phyloP scores from a whole-genome alignment of 169 alveolate genomes.

The Eimeria necatrix region DNA sequence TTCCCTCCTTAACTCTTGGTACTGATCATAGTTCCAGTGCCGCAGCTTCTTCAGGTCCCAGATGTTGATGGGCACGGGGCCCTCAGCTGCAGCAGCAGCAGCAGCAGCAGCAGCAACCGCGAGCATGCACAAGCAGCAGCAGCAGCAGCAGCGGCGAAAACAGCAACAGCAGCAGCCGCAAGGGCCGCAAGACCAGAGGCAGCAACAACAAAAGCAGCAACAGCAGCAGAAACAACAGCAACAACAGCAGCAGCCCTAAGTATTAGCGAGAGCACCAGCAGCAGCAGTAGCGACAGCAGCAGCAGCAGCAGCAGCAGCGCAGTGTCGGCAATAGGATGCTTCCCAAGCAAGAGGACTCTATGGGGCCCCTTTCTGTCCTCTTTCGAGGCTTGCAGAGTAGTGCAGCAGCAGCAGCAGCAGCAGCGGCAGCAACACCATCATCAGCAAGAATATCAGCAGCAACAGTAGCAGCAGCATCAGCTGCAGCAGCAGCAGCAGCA shows the following conservation, averaged over 20 bases:
- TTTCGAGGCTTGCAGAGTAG: no score
- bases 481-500: neutral
- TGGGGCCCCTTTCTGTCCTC: no score
- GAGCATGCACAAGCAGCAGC: no score
- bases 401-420: neutral
- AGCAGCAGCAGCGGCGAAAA: no score
- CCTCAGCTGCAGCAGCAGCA: conserved; percentile 52
- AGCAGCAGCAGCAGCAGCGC: neutral
- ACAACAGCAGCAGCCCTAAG: no score
- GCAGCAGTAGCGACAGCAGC: neutral
- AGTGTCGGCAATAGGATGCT: neutral
- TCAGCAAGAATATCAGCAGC: no score
- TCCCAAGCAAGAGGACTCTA: no score
- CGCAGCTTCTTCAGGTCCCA: conserved; percentile 30
- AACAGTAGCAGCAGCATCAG: neutral
- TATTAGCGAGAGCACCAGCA: no score
- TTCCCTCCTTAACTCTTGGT: conserved; percentile 45
- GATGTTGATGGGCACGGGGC: conserved; percentile 11
- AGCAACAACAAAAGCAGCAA: neutral
- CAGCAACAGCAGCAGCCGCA: neutral
- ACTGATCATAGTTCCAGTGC: conserved; percentile 47
- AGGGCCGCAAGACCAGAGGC: neutral
- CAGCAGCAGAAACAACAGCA: no score
- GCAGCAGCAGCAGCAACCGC: no score
- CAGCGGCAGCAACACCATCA: no score